Percentiles rank a stretch among this genome's conserved stretches.
Conservation (phyloP, 164 flowering plant species). For the Buxus sempervirens region DNA sequence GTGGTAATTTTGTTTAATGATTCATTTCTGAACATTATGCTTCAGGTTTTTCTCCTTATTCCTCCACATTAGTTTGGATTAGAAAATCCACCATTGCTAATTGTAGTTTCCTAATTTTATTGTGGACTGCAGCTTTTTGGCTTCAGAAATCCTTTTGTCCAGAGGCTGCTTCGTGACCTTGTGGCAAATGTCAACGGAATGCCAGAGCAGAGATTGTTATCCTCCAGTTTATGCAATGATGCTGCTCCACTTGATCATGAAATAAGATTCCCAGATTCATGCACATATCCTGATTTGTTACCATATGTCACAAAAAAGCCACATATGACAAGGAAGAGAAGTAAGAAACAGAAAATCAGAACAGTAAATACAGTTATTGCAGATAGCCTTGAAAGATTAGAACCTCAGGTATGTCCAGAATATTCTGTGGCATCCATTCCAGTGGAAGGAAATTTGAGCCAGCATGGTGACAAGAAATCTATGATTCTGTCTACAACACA, state of each 20-base stretch:
- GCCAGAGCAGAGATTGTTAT: constrained; percentile 30
- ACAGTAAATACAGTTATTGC: constrained; percentile 19
- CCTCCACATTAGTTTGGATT: not conserved
- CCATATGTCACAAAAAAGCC: constrained; percentile 26
- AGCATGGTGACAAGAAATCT: constrained; percentile 2
- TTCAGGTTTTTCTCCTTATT: not conserved
- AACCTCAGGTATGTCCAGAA: constrained; percentile 12
- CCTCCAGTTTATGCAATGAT: constrained; percentile 30
- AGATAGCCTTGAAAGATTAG: constrained; percentile 23
- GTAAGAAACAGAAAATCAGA: constrained; percentile 32
- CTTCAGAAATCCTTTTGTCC: constrained; percentile 77
- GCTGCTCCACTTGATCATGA: constrained; percentile 22
- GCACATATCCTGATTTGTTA: constrained; percentile 35
- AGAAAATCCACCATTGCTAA: constrained; percentile 5
- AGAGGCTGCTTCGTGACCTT: constrained; percentile 77
- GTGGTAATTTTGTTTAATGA: not conserved
- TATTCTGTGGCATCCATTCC: constrained; percentile 19
- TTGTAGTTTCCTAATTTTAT: constrained; percentile 9
- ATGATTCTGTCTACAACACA: constrained; percentile 15
- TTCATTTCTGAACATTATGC: not conserved
- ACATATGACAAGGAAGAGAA: constrained; percentile 48
- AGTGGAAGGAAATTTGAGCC: constrained; percentile 9
- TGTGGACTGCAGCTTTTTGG: constrained; percentile 79
- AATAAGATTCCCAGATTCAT: constrained; percentile 12
- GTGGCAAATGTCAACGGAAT: constrained; percentile 54